Conservation (phyloP, 1,284 basidiomycete species). For the Waitea zeae region DNA sequence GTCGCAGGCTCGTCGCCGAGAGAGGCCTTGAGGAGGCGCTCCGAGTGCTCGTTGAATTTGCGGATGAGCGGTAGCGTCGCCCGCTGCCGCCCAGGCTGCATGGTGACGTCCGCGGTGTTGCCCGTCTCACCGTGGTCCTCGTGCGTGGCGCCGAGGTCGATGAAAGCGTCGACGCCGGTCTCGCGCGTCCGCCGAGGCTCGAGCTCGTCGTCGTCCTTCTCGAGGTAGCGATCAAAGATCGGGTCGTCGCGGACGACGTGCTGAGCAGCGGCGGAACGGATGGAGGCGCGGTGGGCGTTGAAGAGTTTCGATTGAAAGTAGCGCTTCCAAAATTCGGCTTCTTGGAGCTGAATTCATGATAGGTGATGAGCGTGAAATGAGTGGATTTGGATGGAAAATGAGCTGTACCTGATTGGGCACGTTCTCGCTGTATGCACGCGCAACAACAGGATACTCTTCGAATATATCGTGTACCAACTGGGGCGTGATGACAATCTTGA, state of each 20-base stretch:
- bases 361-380: slow-evolving; percentile 4
- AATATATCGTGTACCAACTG: slow-evolving; percentile 93
- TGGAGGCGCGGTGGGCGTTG: slow-evolving; percentile 86
- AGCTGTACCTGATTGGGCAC: slow-evolving; percentile 68
- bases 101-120: slow-evolving; percentile 81
- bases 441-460: slow-evolving; percentile 92
- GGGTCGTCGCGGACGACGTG: slow-evolving; percentile 82
- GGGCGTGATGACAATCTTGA: slow-evolving; percentile 84
- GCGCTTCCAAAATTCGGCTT: slow-evolving; percentile 89
- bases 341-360: slow-evolving; percentile 13
- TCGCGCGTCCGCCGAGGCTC: slow-evolving; percentile 61
- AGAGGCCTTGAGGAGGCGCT: slow-evolving; percentile 66
- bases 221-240: slow-evolving; percentile 91
- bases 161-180: slow-evolving; percentile 58
- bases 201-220: slow-evolving; percentile 84
- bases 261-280: slow-evolving; percentile 70
- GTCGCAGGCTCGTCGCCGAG: slow-evolving; percentile 32
- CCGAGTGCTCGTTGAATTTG: slow-evolving; percentile 95
- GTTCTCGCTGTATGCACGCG: slow-evolving; percentile 83
- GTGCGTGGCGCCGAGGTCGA: slow-evolving; percentile 77
- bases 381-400: slow-evolving; percentile 8
- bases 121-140: slow-evolving; percentile 89
- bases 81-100: slow-evolving; percentile 86
- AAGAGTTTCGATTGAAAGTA: slow-evolving; percentile 95
- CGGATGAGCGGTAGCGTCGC: slow-evolving; percentile 85